Evolutionary conservation across 2,329 filamentous ascomycete genomes (phyloP), one percentile per base, ranked within the genome.

Genomic region (Thielaviopsis ethacetica): DNA sequence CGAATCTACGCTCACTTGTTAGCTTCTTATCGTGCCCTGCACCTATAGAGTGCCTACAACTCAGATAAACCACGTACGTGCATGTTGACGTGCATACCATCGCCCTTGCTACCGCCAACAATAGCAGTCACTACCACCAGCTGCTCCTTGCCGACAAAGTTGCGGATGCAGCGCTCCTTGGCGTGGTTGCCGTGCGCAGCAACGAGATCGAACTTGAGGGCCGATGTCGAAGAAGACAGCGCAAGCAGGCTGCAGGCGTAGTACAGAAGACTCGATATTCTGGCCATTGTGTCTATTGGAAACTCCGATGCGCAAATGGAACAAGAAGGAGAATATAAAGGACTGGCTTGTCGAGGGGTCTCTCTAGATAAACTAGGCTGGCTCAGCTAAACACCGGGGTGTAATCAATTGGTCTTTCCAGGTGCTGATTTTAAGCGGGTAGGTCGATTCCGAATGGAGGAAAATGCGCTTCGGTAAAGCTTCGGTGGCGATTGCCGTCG

Each of bases 101-200:
- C 93, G 61, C 90, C 91, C 73, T 85, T 88, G 65, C 75, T 75
- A n/a, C 93, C 93, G 69, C 85, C 82, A 59, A 95, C 79, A 61
- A 83, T 95, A 59, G 91, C 88, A 60, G 91, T 97, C 57, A 98
- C 91, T 38, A 97, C 91, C 50, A 98, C 93, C 64, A 98, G 76
- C 64, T 93, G 95, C 69, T 96, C 90, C 73, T 83, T 86, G 62
- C 82, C 80, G 64, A 96, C 91, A 71, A 96, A 98, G 76, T 98
- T 98, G 71, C 91, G 83, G 71, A 98, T 87, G 76, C 93, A 98
- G 75, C 91, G 82, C 74, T 91, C 86, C 68, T 84, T 81, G 66
- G 85, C 82, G 70, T 80, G 76, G 62, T 62, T 59, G 61, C 73
- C 71, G 57, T 75, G 72, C 64, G 83, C 79, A 52, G 90, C 88